Evolutionary conservation across 306 rosid species (phyloP).

Genomic region (Corylus heterophylla): DNA sequence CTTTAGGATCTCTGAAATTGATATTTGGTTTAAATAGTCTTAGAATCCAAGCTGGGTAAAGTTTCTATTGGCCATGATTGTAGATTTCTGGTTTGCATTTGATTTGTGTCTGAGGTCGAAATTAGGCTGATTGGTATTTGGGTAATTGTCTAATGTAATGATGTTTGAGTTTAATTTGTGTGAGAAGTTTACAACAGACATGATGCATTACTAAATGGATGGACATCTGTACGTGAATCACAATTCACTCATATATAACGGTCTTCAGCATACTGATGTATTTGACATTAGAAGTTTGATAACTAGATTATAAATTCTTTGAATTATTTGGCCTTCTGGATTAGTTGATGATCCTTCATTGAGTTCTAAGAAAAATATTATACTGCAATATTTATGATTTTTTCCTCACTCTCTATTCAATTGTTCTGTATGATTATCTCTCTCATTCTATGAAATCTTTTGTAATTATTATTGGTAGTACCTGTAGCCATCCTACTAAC

Average conservation of each 20-base stretch:
- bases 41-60: too few relatives aligned
- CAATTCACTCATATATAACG: neutral
- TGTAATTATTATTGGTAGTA: neutral
- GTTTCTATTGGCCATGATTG: neutral
- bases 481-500: neutral
- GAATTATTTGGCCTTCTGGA: neutral
- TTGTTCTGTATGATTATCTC: neutral
- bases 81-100: neutral
- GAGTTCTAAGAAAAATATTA: too few relatives aligned
- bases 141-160: too few relatives aligned
- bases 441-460: neutral
- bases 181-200: neutral
- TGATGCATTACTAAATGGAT: neutral
- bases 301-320: neutral
- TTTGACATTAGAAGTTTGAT: neutral
- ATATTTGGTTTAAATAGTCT: neutral
- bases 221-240: neutral
- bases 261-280: neutral
- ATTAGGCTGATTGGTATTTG: neutral
- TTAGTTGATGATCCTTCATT: too few relatives aligned
- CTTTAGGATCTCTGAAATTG: neutral
- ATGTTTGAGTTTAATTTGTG: too few relatives aligned
- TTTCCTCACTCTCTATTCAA: neutral
- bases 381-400: neutral
- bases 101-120: neutral